Percentiles rank a stretch among this genome's conserved stretches.
phyloP scores from a whole-genome alignment of 495 filamentous ascomycete genomes.

The Chaetomium cochliodes region DNA sequence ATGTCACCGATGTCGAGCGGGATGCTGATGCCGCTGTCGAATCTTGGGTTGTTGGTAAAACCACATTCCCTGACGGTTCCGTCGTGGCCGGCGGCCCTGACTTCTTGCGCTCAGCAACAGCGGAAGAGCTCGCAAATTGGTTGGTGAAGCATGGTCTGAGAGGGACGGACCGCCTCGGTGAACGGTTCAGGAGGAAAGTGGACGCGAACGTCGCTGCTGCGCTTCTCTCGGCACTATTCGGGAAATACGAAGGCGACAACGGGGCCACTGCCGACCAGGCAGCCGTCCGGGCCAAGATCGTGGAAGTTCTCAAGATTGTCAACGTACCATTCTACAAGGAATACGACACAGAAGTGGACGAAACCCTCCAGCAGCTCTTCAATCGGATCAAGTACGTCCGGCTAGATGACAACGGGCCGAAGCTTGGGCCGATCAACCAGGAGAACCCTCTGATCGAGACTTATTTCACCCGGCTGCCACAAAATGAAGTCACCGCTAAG shows the following conservation, averaged over 20 bases:
- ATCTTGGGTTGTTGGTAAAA: constrained; percentile 63
- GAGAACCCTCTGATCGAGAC: constrained; percentile 84
- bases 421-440: constrained; percentile 72
- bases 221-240: constrained; percentile 66
- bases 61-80: constrained; percentile 46
- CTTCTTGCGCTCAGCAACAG: constrained; percentile 40
- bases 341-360: constrained; percentile 78
- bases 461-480: constrained; percentile 90
- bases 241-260: constrained; percentile 57
- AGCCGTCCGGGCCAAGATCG: constrained; percentile 51
- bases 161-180: constrained; percentile 69
- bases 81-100: constrained; percentile 45
- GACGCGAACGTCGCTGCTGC: constrained; percentile 68
- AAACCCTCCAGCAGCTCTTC: constrained; percentile 85
- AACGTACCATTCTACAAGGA: constrained; percentile 88
- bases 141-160: constrained; percentile 58
- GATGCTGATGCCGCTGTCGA: constrained; percentile 65
- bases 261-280: constrained; percentile 45
- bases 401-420: constrained; percentile 88
- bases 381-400: constrained; percentile 92
- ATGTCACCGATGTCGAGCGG: constrained; percentile 75
- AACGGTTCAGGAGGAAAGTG: constrained; percentile 68
- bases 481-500: constrained; percentile 73
- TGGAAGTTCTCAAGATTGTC: constrained; percentile 71
- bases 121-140: constrained; percentile 54